These are phyloP conservation scores for Trichoderma hamatum DNA, from an alignment of 2,329 filamentous ascomycete genomes.

Conservation along the genomic window DNA sequence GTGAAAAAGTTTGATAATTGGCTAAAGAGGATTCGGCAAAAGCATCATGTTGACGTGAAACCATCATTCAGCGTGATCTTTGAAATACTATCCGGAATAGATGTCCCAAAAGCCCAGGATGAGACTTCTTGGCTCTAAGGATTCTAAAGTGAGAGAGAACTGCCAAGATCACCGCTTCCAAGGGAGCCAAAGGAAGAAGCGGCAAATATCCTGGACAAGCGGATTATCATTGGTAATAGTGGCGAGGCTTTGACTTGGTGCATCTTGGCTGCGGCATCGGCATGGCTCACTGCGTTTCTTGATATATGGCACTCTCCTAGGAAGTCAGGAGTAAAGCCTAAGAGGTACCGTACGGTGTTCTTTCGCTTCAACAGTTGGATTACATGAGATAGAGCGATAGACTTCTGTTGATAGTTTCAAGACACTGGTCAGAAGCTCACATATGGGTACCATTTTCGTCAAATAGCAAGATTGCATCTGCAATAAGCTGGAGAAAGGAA, in stretches of 20 bases:
- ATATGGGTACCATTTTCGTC: not conserved
- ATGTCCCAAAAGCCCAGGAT: not conserved
- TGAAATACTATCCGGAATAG: not conserved
- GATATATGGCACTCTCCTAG: not conserved
- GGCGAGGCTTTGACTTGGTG: not conserved
- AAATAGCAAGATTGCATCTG: not conserved
- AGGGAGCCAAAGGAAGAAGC: not conserved
- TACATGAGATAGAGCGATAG: not conserved
- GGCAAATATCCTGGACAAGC: not conserved
- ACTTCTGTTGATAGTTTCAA: not conserved
- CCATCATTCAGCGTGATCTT: not conserved
- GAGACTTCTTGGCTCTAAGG: not conserved
- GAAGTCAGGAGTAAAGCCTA: not conserved
- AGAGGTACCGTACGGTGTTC: not conserved
- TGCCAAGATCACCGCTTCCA: not conserved
- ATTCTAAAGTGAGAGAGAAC: not conserved
- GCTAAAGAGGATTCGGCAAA: not conserved
- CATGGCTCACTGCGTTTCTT: not conserved
- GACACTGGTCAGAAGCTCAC: not conserved
- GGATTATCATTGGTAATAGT: not conserved
- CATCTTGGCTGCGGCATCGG: not conserved
- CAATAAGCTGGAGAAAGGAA: not conserved
- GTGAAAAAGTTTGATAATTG: not conserved
- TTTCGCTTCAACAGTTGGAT: not conserved
- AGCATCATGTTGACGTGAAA: slow-evolving; percentile 5